These are phyloP conservation scores for Aspergillus melleus DNA, from an alignment of 2,329 filamentous ascomycete species.

Conservation along the genomic window DNA sequence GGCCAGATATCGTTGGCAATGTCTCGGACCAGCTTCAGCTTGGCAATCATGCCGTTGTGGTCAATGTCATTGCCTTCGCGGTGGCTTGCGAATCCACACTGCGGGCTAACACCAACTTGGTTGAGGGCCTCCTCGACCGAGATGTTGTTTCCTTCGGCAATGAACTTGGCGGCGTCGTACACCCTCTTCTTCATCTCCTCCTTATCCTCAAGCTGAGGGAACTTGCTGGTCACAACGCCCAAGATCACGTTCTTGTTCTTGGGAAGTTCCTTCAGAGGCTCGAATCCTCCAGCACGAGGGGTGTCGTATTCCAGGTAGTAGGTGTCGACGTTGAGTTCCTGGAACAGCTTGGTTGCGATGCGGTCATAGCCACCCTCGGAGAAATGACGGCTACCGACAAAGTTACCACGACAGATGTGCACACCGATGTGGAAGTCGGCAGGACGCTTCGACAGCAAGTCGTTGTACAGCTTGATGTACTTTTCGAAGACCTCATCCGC, in stretches of 20 bases:
- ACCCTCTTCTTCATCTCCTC: constrained; percentile 63
- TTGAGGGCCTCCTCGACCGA: constrained; percentile 66
- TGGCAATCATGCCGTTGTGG: constrained; percentile 70
- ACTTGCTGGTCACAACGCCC: constrained; percentile 64
- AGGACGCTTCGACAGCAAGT: constrained; percentile 63
- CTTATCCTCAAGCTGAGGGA: constrained; percentile 62
- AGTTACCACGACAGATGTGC: constrained; percentile 69
- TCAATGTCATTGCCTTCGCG: constrained; percentile 70
- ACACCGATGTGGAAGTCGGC: constrained; percentile 74
- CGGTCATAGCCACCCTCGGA: constrained; percentile 67
- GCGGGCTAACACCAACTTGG: constrained; percentile 67
- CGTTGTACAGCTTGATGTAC: constrained; percentile 77
- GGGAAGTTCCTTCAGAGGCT: constrained; percentile 62
- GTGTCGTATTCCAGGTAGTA: constrained; percentile 73
- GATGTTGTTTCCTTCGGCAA: constrained; percentile 67
- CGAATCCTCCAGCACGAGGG: constrained; percentile 63
- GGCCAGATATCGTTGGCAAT: constrained; percentile 75
- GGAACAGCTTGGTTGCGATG: constrained; percentile 67
- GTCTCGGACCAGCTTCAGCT: constrained; percentile 68
- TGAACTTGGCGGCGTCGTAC: constrained; percentile 63
- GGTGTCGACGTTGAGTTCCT: constrained; percentile 62
- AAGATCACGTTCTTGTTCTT: constrained; percentile 64
- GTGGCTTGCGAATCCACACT: constrained; percentile 75
- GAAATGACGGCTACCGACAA: constrained; percentile 66
- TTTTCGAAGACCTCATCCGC: constrained; percentile 71